These are phyloP conservation scores for Chlamydomonas incerta DNA, from an alignment of 139 green algal genomes.

Conservation along the genomic window DNA sequence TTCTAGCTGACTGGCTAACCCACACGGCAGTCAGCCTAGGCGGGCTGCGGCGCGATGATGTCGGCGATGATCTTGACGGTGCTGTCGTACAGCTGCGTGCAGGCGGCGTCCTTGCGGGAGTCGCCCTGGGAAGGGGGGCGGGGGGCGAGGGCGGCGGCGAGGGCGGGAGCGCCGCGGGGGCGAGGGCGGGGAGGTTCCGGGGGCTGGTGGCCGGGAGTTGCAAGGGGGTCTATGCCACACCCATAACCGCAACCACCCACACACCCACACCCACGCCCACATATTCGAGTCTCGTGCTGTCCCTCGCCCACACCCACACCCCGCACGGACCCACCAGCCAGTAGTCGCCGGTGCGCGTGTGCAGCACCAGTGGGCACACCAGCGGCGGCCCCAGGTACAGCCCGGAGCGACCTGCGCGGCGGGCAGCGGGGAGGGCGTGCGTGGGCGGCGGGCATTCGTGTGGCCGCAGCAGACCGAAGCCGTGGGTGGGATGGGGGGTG, in stretches of 20 bases:
- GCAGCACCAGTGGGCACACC: not conserved
- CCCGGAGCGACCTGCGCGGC: constrained; percentile 3
- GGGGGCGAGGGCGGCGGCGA: not conserved
- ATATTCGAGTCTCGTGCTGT: no score
- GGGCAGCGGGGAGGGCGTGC: not conserved
- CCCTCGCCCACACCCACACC: no score
- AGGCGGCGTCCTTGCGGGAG: not conserved
- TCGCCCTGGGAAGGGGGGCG: not conserved
- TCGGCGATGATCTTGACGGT: constrained; percentile 15
- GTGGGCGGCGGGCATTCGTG: no score
- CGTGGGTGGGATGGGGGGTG: no score
- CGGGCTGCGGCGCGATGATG: not conserved
- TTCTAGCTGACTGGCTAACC: no score
- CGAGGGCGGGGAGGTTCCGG: not conserved
- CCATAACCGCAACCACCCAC: no score
- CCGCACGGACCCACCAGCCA: not conserved
- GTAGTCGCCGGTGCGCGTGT: constrained; percentile 9
- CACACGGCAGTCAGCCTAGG: no score
- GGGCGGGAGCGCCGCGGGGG: no score
- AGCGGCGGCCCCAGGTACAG: constrained; percentile 14
- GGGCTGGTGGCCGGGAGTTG: no score
- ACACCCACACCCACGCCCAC: no score
- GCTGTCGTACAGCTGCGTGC: constrained; percentile 31
- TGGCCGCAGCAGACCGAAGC: no score
- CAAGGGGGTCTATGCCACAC: no score